Evolutionary conservation across 306 rosid species (phyloP), one percentile per base, ranked within the genome.

Genomic region (Herpetospermum pedunculosum): DNA sequence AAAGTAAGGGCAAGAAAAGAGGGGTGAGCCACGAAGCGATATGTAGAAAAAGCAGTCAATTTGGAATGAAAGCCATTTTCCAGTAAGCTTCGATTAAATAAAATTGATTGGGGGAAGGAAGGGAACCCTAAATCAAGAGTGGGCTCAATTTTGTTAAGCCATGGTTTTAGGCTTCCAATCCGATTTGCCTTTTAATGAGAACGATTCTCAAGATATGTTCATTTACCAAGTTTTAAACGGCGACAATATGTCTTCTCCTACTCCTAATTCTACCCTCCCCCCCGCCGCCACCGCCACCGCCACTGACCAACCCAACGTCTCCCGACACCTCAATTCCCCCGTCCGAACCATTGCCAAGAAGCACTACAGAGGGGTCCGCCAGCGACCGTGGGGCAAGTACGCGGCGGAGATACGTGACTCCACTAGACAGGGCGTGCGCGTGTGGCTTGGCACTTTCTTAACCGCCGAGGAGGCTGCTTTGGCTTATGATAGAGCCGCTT

Each of bases 351-450:
- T 89, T 4, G 75, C 75, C 16, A 92, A 88, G 84, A 92, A 89
- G 79, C 98, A 90, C 82, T 92, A 90, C 73, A 79, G 98, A 60
- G 98, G 98, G 3, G 98, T 92, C 7, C 75, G 98, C 73, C 84
- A 88, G 9, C 85, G 98, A 1, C 98, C 98, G 0, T 92, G 98
- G 98, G 98, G 98, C 18, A 92, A 92, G 62, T 92, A 85, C 38
- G 98, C 98, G 0, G 96, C 98, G 3, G 98, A 92, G 87, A 92
- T 92, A 54, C 92, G 98, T 0, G 98, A 92, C 84, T 88, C 98
- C 0, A 50, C 89, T 0, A 82, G 95, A 3, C 92, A 87, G 0
- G 95, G 98, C 30, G 87, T 87, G 0, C 90, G 98, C 26, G 37
- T 90, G 14, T 92, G 98, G 98, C 91, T 92, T 7, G 98, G 98